A percentile compares a stretch with the other conserved stretches of the same genome.
These are phyloP conservation scores for Aspergillus glaucus DNA, from an alignment of 2,329 filamentous ascomycete species.

Conservation along the genomic window DNA sequence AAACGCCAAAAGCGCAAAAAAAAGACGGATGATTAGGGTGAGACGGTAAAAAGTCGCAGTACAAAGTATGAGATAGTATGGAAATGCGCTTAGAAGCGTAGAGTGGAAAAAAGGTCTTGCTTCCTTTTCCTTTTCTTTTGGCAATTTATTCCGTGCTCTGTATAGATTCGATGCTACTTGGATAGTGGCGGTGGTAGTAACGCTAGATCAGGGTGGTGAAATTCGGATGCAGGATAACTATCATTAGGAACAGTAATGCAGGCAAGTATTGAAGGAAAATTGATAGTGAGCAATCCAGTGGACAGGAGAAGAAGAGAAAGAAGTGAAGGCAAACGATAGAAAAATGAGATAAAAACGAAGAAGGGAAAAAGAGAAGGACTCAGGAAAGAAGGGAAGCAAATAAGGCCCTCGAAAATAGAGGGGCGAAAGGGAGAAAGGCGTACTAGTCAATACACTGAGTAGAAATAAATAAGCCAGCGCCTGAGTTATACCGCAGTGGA, in stretches of 20 bases:
- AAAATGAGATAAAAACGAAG: slow-evolving; percentile 8
- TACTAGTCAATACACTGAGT: not conserved
- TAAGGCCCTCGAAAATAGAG: not conserved
- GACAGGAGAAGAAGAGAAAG: not conserved
- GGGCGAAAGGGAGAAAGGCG: slow-evolving; percentile 10
- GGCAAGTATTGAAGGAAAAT: not conserved
- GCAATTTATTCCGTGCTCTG: not conserved
- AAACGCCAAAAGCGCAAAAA: not conserved
- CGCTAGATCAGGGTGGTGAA: not conserved
- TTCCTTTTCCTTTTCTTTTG: not conserved
- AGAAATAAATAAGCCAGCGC: not conserved
- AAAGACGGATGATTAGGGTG: not conserved
- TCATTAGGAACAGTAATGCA: not conserved
- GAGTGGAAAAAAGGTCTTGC: no score
- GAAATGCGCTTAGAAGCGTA: not conserved
- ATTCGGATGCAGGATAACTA: not conserved
- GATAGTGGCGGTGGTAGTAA: not conserved
- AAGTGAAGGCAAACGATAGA: slow-evolving; percentile 6
- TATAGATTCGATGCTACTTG: not conserved
- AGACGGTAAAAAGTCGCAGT: slow-evolving; percentile 1
- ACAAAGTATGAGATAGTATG: slow-evolving; percentile 4
- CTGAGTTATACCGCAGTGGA: no score
- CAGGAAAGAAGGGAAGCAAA: slow-evolving; percentile 3
- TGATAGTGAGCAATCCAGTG: not conserved
- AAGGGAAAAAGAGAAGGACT: slow-evolving; percentile 4